phyloP scores from a whole-genome alignment of 306 rosid species.

The Malus sylvestris region DNA sequence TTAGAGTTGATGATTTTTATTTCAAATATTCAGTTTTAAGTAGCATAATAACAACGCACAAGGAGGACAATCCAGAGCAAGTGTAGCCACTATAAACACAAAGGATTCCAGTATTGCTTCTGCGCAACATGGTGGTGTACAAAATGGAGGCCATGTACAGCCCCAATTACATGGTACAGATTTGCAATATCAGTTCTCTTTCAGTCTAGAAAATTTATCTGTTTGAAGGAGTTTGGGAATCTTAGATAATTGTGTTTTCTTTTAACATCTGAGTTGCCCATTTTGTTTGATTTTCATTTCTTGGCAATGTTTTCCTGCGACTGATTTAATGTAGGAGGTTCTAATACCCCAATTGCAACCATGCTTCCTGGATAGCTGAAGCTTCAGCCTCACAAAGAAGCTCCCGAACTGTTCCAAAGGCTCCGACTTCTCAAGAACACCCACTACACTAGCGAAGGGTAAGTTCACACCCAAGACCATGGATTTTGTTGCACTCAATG shows the following conservation, averaged over 20 bases:
- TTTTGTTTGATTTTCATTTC: constrained; percentile 12
- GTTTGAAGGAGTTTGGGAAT: background rate
- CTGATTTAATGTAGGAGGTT: constrained; percentile 29
- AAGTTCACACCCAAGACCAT: constrained; percentile 8
- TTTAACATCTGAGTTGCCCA: background rate
- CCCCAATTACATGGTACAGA: constrained; percentile 53
- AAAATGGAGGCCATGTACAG: constrained; percentile 53
- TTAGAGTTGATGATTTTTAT: too few relatives aligned
- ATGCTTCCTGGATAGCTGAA: constrained; percentile 52
- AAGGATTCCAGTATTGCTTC: constrained; percentile 7
- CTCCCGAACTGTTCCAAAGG: constrained; percentile 45
- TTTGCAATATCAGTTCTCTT: background rate
- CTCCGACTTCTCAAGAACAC: constrained; percentile 28
- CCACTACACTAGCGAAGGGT: constrained; percentile 40
- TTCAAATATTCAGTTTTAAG: too few relatives aligned
- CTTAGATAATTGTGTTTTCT: background rate
- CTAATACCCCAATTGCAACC: constrained; percentile 37
- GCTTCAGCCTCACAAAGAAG: constrained; percentile 44
- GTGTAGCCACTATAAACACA: too few relatives aligned
- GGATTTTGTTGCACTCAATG: background rate
- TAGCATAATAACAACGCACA: too few relatives aligned
- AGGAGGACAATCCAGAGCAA: too few relatives aligned
- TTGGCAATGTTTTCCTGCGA: background rate
- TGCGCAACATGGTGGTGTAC: constrained; percentile 28
- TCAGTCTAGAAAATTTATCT: background rate